phyloP scores from a whole-genome alignment of 2,329 filamentous ascomycete genomes.

The Penicillium sp. region DNA sequence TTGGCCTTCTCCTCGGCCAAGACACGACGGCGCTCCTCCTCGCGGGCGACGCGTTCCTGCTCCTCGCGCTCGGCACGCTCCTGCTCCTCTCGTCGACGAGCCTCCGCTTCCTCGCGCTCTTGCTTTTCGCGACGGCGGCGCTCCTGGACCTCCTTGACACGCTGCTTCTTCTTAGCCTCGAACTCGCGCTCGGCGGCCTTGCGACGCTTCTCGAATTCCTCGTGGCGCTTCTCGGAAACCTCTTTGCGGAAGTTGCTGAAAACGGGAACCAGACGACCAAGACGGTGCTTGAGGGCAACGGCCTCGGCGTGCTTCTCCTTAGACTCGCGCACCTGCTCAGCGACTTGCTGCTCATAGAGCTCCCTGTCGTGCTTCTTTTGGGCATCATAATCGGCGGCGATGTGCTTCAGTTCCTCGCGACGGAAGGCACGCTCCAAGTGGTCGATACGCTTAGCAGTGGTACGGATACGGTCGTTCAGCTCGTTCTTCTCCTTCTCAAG shows the following conservation, averaged over 20 bases:
- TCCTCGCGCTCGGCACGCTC: slow-evolving; percentile 78
- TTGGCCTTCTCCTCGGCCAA: slow-evolving; percentile 67
- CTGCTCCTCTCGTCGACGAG: slow-evolving; percentile 74
- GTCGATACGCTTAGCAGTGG: slow-evolving; percentile 93
- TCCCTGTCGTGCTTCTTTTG: slow-evolving; percentile 76
- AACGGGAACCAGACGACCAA: slow-evolving; percentile 75
- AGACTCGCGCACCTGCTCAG: slow-evolving; percentile 73
- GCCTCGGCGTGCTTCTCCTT: slow-evolving; percentile 89
- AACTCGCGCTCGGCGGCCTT: slow-evolving; percentile 89
- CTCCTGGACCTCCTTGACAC: slow-evolving; percentile 85
- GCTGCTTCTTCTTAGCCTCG: slow-evolving; percentile 82
- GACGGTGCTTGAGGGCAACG: slow-evolving; percentile 88
- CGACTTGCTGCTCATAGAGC: slow-evolving; percentile 76
- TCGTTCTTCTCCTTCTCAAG: slow-evolving; percentile 98
- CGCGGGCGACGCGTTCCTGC: slow-evolving; percentile 74
- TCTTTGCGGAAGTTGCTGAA: slow-evolving; percentile 82
- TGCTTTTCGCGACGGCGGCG: slow-evolving; percentile 76
- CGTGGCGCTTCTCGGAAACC: slow-evolving; percentile 81
- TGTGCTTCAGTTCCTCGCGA: slow-evolving; percentile 91
- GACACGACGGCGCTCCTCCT: slow-evolving; percentile 74
- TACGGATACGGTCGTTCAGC: slow-evolving; percentile 82
- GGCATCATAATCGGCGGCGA: slow-evolving; percentile 76
- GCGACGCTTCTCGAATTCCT: slow-evolving; percentile 93
- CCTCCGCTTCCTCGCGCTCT: slow-evolving; percentile 81
- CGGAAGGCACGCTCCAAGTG: slow-evolving; percentile 96